Base-by-base conservation (phyloP, 164 flowering plant genomes). In the Hamamelis virginiana region DNA sequence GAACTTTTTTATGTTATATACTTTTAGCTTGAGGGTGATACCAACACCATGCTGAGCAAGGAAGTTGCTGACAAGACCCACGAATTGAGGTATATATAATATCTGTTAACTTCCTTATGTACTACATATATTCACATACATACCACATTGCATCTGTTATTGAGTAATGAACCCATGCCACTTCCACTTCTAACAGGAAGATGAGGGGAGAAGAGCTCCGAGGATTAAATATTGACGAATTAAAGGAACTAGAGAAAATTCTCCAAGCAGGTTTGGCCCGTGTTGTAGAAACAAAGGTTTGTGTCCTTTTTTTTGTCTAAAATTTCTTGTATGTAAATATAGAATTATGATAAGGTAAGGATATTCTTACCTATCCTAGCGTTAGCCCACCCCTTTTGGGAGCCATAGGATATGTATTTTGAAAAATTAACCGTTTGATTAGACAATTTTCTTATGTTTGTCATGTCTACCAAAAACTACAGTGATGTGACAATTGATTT, bases 171-270 rank as follows among this genome's bases (percentile, higher is more conserved):
- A 10, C n/a, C n/a, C n/a, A n/a, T n/a, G n/a, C n/a, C n/a, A n/a
- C n/a, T n/a, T 5, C 5, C 13, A 44, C 13, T 47, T 15, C 25
- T 23, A 58, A 47, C 64, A 76, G 82, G 70, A 74, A 69, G 26
- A 53, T 82, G 55, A 77, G 33, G 55, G 85, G 83, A 51, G 83
- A 82, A 38, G 76, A 77, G 55, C 74, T 82, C 11, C 74, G 77
- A 62, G 80, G 66, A 9, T 63, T 79, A 26, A 66, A 45, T 51
- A 2, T 80, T 26, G 75, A 75, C 48, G 79, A 82, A 33, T 28
- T 82, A 41, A 64, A 26, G 41, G 43, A 66, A 46, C 76, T 82
- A 3, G 85, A 82, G 51, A 74, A 66, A 62, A 9, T 56, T 23
- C 59, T 82, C 16, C 73, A 77, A 72, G 41, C 10, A 45, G 68